A percentile compares a stretch with the other conserved stretches of the same genome.
Conservation (phyloP, 2,329 filamentous ascomycete species). For the Diplodia seriata region DNA sequence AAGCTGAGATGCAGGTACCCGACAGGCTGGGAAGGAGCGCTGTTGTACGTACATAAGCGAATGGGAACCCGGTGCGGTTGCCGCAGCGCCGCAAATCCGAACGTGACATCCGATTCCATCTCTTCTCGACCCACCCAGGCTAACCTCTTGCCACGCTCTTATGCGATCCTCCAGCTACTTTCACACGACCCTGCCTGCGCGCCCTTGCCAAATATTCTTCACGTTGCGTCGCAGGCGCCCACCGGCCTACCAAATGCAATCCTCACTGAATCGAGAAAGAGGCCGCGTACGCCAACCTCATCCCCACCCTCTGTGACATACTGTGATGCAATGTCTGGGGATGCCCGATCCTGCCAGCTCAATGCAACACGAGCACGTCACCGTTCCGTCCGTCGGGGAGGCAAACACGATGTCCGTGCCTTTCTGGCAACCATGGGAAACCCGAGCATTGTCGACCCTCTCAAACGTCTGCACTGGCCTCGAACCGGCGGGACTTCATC, state of each 20-base stretch:
- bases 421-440: neutral
- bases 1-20: too few relatives aligned
- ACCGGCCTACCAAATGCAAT: neutral
- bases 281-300: neutral
- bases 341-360: neutral
- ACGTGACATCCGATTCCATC: too few relatives aligned
- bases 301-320: neutral
- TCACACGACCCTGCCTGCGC: neutral
- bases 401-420: too few relatives aligned
- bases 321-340: neutral
- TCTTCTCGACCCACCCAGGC: too few relatives aligned
- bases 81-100: too few relatives aligned
- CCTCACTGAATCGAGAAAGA: neutral
- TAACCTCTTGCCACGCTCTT: neutral
- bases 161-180: neutral
- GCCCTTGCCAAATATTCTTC: neutral
- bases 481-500: neutral
- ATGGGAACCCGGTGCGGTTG: too few relatives aligned
- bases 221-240: neutral
- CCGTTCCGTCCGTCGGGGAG: neutral
- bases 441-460: neutral
- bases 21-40: too few relatives aligned
- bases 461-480: neutral
- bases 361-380: neutral
- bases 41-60: too few relatives aligned